These are phyloP conservation scores for Melastoma malabathricum DNA, from an alignment of 345 rosid species.

Conservation along the genomic window DNA sequence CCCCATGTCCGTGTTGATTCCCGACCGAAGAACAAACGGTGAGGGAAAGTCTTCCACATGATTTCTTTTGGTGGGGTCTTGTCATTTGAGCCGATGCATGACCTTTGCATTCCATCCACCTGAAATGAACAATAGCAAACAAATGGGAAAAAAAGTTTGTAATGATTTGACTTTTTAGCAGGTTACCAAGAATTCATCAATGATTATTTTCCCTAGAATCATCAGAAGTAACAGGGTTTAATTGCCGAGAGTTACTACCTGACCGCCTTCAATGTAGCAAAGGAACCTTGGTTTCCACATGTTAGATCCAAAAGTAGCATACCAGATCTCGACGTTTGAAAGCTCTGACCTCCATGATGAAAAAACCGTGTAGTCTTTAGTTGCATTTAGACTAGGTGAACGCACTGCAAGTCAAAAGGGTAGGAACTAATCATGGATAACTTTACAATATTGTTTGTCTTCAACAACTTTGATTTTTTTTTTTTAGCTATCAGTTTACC, in stretches of 20 bases:
- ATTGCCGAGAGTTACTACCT: slow-evolving; percentile 24
- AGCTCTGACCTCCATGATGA: slow-evolving; percentile 53
- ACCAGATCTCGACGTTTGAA: slow-evolving; percentile 60
- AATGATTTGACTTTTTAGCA: too few species aligned
- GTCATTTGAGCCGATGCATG: slow-evolving; percentile 66
- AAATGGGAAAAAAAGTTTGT: too few species aligned
- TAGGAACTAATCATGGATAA: neutral
- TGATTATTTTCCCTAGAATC: neutral
- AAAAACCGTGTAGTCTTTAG: slow-evolving; percentile 12
- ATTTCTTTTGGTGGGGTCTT: slow-evolving; percentile 53
- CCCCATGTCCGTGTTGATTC: slow-evolving; percentile 58
- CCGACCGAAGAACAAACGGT: slow-evolving; percentile 74
- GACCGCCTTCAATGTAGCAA: slow-evolving; percentile 81
- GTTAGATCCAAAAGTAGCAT: slow-evolving; percentile 77
- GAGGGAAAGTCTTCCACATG: slow-evolving; percentile 60
- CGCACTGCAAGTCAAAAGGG: slow-evolving; percentile 1
- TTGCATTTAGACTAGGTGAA: slow-evolving; percentile 11
- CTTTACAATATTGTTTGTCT: neutral
- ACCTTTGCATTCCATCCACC: slow-evolving; percentile 60
- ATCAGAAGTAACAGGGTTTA: neutral
- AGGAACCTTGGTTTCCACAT: slow-evolving; percentile 74
- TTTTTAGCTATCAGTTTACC: slow-evolving; percentile 17
- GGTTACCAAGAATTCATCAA: too few species aligned
- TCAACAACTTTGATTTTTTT: neutral
- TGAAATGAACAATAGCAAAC: slow-evolving; percentile 11